phyloP scores from a whole-genome alignment of 768 basidiomycete species.

The Lentinula raphanica region DNA sequence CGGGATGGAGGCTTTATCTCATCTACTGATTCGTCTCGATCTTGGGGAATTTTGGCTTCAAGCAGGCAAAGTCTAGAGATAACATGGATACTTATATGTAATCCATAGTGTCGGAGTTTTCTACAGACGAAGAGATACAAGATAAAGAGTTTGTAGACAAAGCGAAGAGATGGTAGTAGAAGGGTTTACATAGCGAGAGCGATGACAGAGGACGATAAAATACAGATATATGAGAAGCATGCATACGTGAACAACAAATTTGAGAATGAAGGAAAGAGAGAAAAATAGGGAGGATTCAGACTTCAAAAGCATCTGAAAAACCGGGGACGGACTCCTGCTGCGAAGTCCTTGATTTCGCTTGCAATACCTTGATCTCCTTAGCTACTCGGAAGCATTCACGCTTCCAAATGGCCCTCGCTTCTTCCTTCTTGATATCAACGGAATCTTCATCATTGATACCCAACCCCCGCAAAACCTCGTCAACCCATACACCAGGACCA shows the following conservation, averaged over 20 bases:
- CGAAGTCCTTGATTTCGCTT: not conserved
- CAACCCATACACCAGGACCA: slow-evolving; percentile 56
- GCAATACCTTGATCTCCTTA: slow-evolving; percentile 4
- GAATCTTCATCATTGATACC: slow-evolving; percentile 30
- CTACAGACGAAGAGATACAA: not conserved
- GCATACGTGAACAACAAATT: not conserved
- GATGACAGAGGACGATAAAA: not conserved
- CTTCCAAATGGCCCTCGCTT: slow-evolving; percentile 28
- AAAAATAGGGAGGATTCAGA: not conserved
- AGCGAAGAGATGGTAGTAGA: not conserved
- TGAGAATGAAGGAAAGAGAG: not conserved
- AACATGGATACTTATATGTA: too few relatives aligned
- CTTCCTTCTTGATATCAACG: slow-evolving; percentile 42
- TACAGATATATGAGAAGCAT: not conserved
- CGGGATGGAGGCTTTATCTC: slow-evolving; percentile 48
- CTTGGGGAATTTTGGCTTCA: slow-evolving; percentile 53
- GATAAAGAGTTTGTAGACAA: not conserved
- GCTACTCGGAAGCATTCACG: slow-evolving; percentile 6
- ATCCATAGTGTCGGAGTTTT: too few relatives aligned
- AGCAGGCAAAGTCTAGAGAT: too few relatives aligned
- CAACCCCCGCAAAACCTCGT: slow-evolving; percentile 68
- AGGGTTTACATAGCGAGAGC: not conserved
- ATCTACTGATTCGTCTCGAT: slow-evolving; percentile 50
- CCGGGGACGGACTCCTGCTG: not conserved
- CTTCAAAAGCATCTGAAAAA: slow-evolving; percentile 8